phyloP scores from a whole-genome alignment of 768 basidiomycete species.

The Tylopilus sp. region DNA sequence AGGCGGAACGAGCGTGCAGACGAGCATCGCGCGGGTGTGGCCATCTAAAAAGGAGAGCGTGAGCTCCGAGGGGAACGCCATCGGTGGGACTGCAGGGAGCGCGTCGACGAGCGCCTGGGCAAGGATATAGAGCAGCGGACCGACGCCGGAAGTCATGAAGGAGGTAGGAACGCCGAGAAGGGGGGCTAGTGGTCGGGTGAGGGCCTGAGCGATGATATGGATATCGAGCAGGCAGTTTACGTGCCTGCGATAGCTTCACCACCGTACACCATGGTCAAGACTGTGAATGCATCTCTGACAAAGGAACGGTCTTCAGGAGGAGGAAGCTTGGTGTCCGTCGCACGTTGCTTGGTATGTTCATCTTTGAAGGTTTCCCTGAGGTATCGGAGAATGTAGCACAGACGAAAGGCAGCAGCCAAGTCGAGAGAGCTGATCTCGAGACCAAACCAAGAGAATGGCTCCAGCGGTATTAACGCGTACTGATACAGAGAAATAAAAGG shows the following conservation, averaged over 20 bases:
- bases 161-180: constrained; percentile 66
- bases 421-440: constrained; percentile 60
- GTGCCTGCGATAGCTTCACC: constrained; percentile 70
- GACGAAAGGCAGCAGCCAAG: constrained; percentile 60
- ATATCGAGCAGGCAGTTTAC: constrained; percentile 18
- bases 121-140: constrained; percentile 57
- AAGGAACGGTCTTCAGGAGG: constrained; percentile 52
- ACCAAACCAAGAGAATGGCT: constrained; percentile 68
- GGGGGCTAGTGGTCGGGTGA: constrained; percentile 42
- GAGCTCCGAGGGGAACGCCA: constrained; percentile 54
- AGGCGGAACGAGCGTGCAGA: constrained; percentile 76
- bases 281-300: constrained; percentile 52
- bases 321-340: constrained; percentile 30
- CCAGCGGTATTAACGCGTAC: constrained; percentile 52
- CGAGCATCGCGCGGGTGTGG: constrained; percentile 71
- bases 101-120: constrained; percentile 60
- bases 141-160: constrained; percentile 72
- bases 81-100: constrained; percentile 51
- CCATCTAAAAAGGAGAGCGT: constrained; percentile 75
- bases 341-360: constrained; percentile 40
- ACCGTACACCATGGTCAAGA: constrained; percentile 69
- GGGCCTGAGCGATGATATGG: not conserved
- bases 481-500: constrained; percentile 51
- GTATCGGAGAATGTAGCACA: constrained; percentile 68
- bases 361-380: constrained; percentile 49